phyloP scores from a whole-genome alignment of 805 yeast species.

The Kodamaea jinghongensis region DNA sequence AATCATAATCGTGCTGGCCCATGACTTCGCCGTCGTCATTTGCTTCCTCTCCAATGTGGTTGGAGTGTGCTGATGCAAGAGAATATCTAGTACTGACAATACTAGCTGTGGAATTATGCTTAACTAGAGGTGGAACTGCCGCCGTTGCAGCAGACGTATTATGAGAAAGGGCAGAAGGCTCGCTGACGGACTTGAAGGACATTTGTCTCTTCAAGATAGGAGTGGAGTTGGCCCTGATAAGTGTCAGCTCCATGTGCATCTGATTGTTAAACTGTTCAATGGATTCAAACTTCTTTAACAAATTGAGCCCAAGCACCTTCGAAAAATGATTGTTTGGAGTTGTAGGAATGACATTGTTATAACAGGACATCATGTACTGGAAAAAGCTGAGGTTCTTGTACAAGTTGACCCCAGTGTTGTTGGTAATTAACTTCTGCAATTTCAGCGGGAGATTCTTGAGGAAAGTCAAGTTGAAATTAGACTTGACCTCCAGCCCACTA shows the following conservation, averaged over 20 bases:
- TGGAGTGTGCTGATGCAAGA: conserved; percentile 5
- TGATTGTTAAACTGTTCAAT: conserved; percentile 30
- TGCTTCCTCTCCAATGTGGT: conserved; percentile 4
- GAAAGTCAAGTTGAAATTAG: conserved; percentile 18
- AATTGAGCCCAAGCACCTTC: conserved; percentile 33
- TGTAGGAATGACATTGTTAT: conserved; percentile 33
- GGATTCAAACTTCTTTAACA: conserved; percentile 38
- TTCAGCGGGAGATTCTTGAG: conserved; percentile 32
- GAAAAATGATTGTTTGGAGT: conserved; percentile 37
- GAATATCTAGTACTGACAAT: conserved; percentile 9
- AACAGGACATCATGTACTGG: conserved; percentile 41
- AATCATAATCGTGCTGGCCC: conserved; percentile 7
- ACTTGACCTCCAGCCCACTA: not conserved
- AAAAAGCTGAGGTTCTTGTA: conserved; percentile 32
- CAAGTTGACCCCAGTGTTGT: conserved; percentile 27
- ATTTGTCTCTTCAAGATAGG: conserved; percentile 25
- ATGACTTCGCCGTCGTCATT: conserved; percentile 6
- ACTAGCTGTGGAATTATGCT: conserved; percentile 9
- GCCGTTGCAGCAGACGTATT: not conserved
- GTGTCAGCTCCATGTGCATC: conserved; percentile 12
- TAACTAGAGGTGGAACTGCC: conserved; percentile 6
- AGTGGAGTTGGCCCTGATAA: conserved; percentile 17
- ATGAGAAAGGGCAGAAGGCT: not conserved
- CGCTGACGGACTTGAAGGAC: conserved; percentile 20
- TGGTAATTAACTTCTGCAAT: conserved; percentile 33